Evolutionary conservation across 106 monocot genomes (phyloP), one percentile per base, ranked within the genome.

Genomic region (Acorus calamus): DNA sequence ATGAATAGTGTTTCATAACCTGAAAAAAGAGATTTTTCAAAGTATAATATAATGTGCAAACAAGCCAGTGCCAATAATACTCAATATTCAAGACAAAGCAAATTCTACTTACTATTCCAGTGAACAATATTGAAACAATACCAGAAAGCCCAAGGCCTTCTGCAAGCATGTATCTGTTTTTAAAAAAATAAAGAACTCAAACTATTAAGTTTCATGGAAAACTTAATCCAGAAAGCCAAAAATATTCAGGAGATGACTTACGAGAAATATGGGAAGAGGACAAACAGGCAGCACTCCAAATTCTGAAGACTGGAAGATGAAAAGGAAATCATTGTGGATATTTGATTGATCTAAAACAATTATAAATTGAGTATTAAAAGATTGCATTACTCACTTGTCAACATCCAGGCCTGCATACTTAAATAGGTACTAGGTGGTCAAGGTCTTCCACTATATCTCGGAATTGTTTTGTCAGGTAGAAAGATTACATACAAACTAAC

Each of bases 191-290:
- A 55, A 3, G 4, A 47, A 59, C 7, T 49, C 2, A 47, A 42
- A 72, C 53, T 52, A 2, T 51, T n/a, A 50, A 56, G 6, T 54
- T 47, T 11, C 11, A 4, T 14, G 46, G 41, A 4, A 3, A 53
- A 62, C 9, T 50, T 14, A 65, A 69, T 72, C 45, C 44, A 73
- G 42, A 68, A 57, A 46, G 47, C 41, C 67, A 68, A 63, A 47
- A 42, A 63, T 7, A 50, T 7, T 50, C 6, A 4, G 52, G 55
- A 57, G 47, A 69, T 50, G 11, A 52, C 96, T 98, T 82, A 98
- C 96, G 92, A 98, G 59, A 98, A 98, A 64, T 98, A 98, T n/a
- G 96, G 96, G 47, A 98, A 98, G 51, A 98, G 91, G 53, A 98
- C 96, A 75, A 98, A 86, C 9, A 98, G 79, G 66, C 96, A 98